Evolutionary conservation across 176 grass and related monocot genomes (phyloP).

Genomic region (Rhynchospora pubera): DNA sequence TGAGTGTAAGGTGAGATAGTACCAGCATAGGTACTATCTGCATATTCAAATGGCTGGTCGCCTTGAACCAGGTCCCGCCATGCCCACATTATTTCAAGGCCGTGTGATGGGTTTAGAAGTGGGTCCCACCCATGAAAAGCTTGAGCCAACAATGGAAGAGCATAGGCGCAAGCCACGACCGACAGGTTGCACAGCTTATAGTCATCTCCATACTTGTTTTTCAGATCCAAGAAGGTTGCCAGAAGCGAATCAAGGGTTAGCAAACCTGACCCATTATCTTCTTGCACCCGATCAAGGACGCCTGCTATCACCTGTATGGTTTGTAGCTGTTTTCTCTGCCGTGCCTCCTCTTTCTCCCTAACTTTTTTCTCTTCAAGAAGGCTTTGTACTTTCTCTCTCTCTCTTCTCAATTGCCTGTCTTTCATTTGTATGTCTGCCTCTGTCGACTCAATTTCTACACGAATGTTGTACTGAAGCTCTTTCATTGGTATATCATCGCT

Average conservation of each 20-base stretch:
- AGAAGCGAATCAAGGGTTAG: constrained; percentile 53
- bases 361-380: constrained; percentile 61
- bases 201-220: constrained; percentile 42
- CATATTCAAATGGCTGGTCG: constrained; percentile 59
- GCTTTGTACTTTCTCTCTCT: constrained; percentile 54
- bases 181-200: constrained; percentile 75
- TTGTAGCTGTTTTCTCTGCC: constrained; percentile 46
- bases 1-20: constrained; percentile 60
- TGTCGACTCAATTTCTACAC: constrained; percentile 54
- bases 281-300: constrained; percentile 44
- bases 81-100: constrained; percentile 53
- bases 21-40: constrained; percentile 27
- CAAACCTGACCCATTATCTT: constrained; percentile 39
- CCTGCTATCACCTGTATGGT: constrained; percentile 58
- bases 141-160: constrained; percentile 45
- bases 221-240: constrained; percentile 47
- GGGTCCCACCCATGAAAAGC: constrained; percentile 87
- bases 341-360: constrained; percentile 43
- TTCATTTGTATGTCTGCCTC: constrained; percentile 62
- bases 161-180: constrained; percentile 57
- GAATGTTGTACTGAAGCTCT: constrained; percentile 73
- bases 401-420: constrained; percentile 44
- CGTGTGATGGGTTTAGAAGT: constrained; percentile 50
- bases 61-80: constrained; percentile 74
- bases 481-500: constrained; percentile 61